phyloP scores from a whole-genome alignment of 768 basidiomycete genomes.

The Suillus lakei region DNA sequence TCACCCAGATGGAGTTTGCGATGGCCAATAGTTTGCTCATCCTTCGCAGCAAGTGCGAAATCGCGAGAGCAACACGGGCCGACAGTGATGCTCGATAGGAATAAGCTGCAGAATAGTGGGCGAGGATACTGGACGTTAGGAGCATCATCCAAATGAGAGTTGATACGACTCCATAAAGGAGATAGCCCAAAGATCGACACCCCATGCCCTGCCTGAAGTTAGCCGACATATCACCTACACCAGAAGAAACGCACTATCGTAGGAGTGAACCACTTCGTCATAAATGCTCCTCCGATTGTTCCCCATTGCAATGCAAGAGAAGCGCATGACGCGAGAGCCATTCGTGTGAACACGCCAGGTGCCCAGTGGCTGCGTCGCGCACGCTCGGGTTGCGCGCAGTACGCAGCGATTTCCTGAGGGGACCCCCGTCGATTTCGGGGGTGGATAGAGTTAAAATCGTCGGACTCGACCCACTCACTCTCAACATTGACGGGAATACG shows the following conservation, averaged over 20 bases:
- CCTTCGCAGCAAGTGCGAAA: constrained; percentile 18
- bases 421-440: constrained; percentile 14
- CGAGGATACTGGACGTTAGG: constrained; percentile 14
- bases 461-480: not conserved
- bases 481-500: not conserved
- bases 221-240: not conserved
- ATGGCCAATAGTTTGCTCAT: constrained; percentile 24
- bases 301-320: constrained; percentile 32
- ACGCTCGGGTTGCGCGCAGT: constrained; percentile 9
- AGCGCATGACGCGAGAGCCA: constrained; percentile 23
- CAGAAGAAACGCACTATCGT: constrained; percentile 15
- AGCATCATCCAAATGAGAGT: constrained; percentile 28
- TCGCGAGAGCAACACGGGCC: constrained; percentile 2
- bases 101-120: constrained; percentile 1
- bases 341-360: constrained; percentile 18
- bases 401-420: constrained; percentile 13
- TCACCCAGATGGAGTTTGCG: constrained; percentile 22
- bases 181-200: constrained; percentile 26
- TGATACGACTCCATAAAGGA: constrained; percentile 24
- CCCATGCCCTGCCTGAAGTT: constrained; percentile 17
- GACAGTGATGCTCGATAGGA: not conserved
- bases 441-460: constrained; percentile 4
- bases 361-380: constrained; percentile 21
- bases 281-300: constrained; percentile 26
- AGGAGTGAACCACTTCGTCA: constrained; percentile 28